These are phyloP conservation scores for Cytospora chrysosperma DNA, from an alignment of 2,329 filamentous ascomycete species.

Conservation along the genomic window DNA sequence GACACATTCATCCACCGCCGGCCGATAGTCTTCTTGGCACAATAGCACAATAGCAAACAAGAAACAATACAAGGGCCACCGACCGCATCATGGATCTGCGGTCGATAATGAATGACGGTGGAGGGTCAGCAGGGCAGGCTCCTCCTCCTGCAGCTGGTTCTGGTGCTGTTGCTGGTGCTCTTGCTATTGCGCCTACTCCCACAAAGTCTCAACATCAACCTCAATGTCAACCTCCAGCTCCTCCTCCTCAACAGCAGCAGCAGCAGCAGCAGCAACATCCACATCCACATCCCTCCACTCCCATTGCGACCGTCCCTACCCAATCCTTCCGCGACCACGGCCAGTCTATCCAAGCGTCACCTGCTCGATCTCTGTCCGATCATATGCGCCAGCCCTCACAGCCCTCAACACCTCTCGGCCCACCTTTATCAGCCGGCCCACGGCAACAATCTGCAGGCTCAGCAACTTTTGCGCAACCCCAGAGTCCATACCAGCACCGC, in stretches of 20 bases:
- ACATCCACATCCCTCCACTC: conserved; percentile 36
- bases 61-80: neutral
- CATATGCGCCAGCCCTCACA: conserved; percentile 52
- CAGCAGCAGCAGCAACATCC: conserved; percentile 31
- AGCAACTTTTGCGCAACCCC: conserved; percentile 48
- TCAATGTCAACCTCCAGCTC: conserved; percentile 14
- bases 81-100: conserved; percentile 48
- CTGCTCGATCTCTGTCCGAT: conserved; percentile 41
- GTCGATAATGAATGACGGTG: conserved; percentile 55
- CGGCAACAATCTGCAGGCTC: conserved; percentile 45
- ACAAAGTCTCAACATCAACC: conserved; percentile 24
- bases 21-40: neutral
- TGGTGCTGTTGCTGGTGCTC: conserved; percentile 25
- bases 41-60: conserved; percentile 1
- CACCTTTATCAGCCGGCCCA: conserved; percentile 44
- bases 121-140: conserved; percentile 36
- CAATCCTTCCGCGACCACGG: conserved; percentile 53
- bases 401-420: conserved; percentile 53
- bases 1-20: neutral
- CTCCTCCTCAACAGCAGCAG: conserved; percentile 24
- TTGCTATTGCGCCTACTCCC: conserved; percentile 24
- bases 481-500: conserved; percentile 61
- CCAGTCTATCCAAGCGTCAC: conserved; percentile 49
- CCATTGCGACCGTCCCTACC: conserved; percentile 41
- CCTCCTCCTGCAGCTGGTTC: conserved; percentile 33